Evolutionary conservation across 2,329 filamentous ascomycete species (phyloP).

Genomic region (Penicillium verrucosum): DNA sequence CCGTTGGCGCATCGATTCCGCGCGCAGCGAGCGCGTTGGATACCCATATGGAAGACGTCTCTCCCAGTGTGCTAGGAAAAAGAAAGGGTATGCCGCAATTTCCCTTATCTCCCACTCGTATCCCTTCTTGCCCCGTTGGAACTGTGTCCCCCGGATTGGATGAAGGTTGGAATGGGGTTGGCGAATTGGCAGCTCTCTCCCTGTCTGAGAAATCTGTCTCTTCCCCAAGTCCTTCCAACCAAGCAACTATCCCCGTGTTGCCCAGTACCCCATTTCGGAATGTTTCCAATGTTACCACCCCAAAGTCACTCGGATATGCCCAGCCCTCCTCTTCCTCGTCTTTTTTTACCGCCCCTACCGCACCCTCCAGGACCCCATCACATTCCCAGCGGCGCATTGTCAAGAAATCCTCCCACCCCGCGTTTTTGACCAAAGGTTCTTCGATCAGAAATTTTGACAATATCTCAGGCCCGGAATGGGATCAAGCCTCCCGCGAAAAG

Average conservation of each 20-base stretch:
- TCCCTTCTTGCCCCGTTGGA: slow-evolving; percentile 12
- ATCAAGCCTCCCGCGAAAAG: slow-evolving; percentile 72
- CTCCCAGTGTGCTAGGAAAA: slow-evolving; percentile 42
- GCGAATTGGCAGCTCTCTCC: background rate
- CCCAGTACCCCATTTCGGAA: slow-evolving; percentile 15
- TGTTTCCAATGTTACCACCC: slow-evolving; percentile 2
- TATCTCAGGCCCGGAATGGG: slow-evolving; percentile 52
- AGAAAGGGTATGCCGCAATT: slow-evolving; percentile 52
- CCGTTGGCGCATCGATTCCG: slow-evolving; percentile 42
- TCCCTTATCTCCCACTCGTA: slow-evolving; percentile 27
- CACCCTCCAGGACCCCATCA: slow-evolving; percentile 31
- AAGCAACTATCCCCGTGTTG: background rate
- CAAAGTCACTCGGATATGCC: slow-evolving; percentile 34
- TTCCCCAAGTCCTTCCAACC: background rate
- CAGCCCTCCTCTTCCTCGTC: slow-evolving; percentile 34
- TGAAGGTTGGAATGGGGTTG: background rate
- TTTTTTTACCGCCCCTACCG: slow-evolving; percentile 21
- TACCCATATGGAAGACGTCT: slow-evolving; percentile 39
- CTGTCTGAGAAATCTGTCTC: background rate
- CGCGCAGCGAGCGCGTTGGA: slow-evolving; percentile 45
- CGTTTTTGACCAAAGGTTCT: slow-evolving; percentile 71
- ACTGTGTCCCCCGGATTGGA: background rate
- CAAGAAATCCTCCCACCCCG: slow-evolving; percentile 33
- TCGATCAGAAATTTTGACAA: slow-evolving; percentile 60
- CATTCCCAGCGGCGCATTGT: slow-evolving; percentile 15